Evolutionary conservation across 2,329 filamentous ascomycete genomes (phyloP), one percentile per base, ranked within the genome.

Genomic region (Decorospora gaudefroyi): DNA sequence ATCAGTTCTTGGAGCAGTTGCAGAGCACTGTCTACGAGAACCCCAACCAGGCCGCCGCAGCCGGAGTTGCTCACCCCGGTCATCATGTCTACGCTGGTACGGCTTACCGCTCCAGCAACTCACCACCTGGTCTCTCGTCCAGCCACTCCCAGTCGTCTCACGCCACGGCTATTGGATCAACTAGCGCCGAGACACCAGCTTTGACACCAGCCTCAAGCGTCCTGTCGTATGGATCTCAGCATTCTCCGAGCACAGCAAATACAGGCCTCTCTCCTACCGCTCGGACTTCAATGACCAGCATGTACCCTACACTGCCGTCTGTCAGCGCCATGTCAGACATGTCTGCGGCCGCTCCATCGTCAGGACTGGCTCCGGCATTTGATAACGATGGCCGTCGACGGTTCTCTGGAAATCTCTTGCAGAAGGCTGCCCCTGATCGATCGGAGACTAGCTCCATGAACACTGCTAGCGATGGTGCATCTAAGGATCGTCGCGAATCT

Each of bases 11-110:
- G 42, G 90, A 96, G 73, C 90, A 96, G 73, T 92, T 97, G 79
- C 91, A 96, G 73, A 85, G 87, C 54, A 96, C 92, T 31, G 90
- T 97, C 34, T 97, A 97, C 68, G 93, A 97, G 74, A 95, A 86
- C 69, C 85, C 90, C 42, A 88, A 85, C 60, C 86, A 90, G 36
- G 86, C 90, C 21, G 88, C 89, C 2, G 83, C 84, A 9, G 86
- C 87, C 29, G 87, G 88, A 45, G 82, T 95, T 46, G 87, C 88
- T 59, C 83, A 90, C 51, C 83, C 87, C 36, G 85, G 84, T 47
- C 86, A 90, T 65, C 85, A 87, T 61, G 73, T 83, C 12, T 78
- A 78, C 49, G 71, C 72, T 34, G 72, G 72, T 32, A 68, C 77
- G 45, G 72, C 69, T 52, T 81, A 79, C 65, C 78, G 81, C 38